Conservation (phyloP, 768 basidiomycete species). For the Russula lepida region DNA sequence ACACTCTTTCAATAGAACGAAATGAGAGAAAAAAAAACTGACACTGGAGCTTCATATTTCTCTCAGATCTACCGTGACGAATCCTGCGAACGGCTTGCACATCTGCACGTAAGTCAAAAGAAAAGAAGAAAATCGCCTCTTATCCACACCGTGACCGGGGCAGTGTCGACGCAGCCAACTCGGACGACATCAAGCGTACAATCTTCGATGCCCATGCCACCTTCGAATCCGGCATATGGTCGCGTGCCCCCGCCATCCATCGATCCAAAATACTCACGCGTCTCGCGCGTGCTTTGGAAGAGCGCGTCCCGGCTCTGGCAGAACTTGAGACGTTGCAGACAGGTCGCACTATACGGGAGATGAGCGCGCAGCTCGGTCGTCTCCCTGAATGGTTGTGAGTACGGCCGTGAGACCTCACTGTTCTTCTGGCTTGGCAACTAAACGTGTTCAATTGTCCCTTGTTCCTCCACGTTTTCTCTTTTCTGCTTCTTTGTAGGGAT, state of each 20-base stretch:
- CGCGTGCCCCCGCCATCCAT: conserved; percentile 44
- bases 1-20: background rate
- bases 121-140: too few species aligned
- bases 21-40: background rate
- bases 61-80: conserved; percentile 44
- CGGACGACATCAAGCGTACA: conserved; percentile 41
- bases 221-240: conserved; percentile 68
- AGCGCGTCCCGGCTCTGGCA: conserved; percentile 49
- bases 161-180: conserved; percentile 49
- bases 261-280: conserved; percentile 60
- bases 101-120: conserved; percentile 41
- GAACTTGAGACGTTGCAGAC: conserved; percentile 67
- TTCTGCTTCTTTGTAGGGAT: conserved; percentile 38
- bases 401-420: too few species aligned
- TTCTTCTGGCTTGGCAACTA: background rate
- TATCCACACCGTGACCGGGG: too few species aligned
- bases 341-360: conserved; percentile 74
- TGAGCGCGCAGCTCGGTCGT: conserved; percentile 68
- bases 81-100: conserved; percentile 60
- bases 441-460: background rate
- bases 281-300: conserved; percentile 55
- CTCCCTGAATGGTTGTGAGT: conserved; percentile 84
- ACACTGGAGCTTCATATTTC: background rate
- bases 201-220: conserved; percentile 47
- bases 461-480: background rate